Base-by-base conservation (phyloP, 73 alveolate species). In the Blepharisma japonicum region DNA sequence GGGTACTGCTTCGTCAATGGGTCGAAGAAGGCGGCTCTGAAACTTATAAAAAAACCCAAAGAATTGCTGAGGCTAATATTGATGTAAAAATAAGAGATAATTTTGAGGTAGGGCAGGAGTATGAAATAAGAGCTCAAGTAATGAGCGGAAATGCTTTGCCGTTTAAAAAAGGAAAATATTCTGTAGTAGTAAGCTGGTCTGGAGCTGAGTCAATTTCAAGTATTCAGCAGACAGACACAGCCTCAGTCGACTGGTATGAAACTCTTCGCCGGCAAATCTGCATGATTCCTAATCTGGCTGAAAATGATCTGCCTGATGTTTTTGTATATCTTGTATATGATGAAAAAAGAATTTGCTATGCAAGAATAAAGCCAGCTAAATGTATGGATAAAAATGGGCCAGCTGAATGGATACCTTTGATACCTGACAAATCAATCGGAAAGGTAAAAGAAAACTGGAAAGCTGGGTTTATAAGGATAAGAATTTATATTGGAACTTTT, bases 1-100 rank as follows among this genome's bases (percentile, higher is more conserved):
- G 97, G 61, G 78, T 91, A 55, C 87, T 91, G 61, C 77, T 88
- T 82, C 71, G 77, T 23, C 79, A 86, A 11, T 77, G 71, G 51
- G 88, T 81, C 49, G 87, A 86, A 53, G 82, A 85, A 55, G 88
- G 86, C 0, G 91, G 83, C 71, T 81, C 89, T 48, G 93, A 94
- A n/a, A 67, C 56, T 14, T n/a, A 78, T 8, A 56, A 79, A 47
- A 71, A 87, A 71, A 18, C 79, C 27, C 20, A 18, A 14, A 20
- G 50, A 18, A 25, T 25, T 14, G 47, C n/a, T 14, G 23, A 14
- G n/a, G 47, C 74, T 20, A 39, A 61, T 20, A 9, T 61, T 18
- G 49, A 25, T 14, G 18, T 9, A 9, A 14, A 14, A 61, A 39
- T 61, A 0, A n/a, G 23, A 25, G 46, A 25, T 20, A 61, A 20